phyloP scores from a whole-genome alignment of 208 protist species.

The Leishmania gerbilli region DNA sequence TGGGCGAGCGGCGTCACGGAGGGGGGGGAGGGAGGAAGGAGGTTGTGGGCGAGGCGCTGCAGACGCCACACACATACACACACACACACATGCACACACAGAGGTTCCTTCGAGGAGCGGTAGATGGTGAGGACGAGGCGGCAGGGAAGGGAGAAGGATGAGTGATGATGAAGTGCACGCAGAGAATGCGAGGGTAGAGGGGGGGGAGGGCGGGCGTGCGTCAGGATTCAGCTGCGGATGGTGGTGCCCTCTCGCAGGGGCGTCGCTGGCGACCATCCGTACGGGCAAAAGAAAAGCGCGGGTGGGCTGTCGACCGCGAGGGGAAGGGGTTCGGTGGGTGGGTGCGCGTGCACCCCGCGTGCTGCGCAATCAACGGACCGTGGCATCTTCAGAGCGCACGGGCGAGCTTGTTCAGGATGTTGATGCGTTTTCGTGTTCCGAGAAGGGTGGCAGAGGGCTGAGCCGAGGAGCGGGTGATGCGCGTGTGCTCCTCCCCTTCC shows the following conservation, averaged over 20 bases:
- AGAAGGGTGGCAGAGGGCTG: not conserved
- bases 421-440: not conserved
- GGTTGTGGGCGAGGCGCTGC: conserved; percentile 1
- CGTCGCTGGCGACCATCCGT: not conserved
- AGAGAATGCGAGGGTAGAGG: not conserved
- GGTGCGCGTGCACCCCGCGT: not conserved
- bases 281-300: not conserved
- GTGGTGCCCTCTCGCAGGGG: not conserved
- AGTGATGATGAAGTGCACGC: not conserved
- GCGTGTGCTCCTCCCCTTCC: not conserved
- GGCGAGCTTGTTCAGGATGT: not conserved
- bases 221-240: not conserved
- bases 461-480: not conserved
- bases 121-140: not conserved
- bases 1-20: not conserved
- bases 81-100: conserved; percentile 1
- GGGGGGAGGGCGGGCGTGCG: too few species aligned
- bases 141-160: not conserved
- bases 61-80: not conserved
- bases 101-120: not conserved
- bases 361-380: not conserved
- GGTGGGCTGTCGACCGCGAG: not conserved
- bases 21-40: conserved; percentile 1
- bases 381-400: not conserved
- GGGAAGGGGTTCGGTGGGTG: not conserved